These are phyloP conservation scores for Penicillium italicum DNA, from an alignment of 2,329 filamentous ascomycete species.

Conservation along the genomic window DNA sequence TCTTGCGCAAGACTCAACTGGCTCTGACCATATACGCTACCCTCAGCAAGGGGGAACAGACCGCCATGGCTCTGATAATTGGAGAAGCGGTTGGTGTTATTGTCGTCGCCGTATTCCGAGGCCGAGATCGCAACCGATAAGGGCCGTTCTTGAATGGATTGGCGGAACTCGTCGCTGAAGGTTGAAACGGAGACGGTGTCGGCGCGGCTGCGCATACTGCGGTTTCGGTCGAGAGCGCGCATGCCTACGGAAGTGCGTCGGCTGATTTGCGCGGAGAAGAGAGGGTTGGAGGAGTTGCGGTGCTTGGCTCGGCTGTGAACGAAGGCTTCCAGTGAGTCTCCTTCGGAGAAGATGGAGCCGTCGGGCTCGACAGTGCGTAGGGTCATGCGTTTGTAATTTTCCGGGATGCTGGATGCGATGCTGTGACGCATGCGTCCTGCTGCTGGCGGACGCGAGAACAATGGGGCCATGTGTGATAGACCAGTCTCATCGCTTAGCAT, in stretches of 20 bases:
- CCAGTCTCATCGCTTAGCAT: slow-evolving; percentile 36
- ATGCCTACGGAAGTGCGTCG: slow-evolving; percentile 33
- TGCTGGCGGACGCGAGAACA: slow-evolving; percentile 36
- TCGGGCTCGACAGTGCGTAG: slow-evolving; percentile 32
- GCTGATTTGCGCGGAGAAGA: slow-evolving; percentile 37
- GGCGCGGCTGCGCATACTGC: slow-evolving; percentile 35
- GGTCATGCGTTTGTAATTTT: slow-evolving; percentile 29
- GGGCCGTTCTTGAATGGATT: slow-evolving; percentile 32
- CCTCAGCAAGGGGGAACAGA: slow-evolving; percentile 21
- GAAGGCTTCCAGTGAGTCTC: slow-evolving; percentile 39
- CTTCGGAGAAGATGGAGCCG: slow-evolving; percentile 32
- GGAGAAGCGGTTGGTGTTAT: slow-evolving; percentile 28
- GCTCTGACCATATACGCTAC: slow-evolving; percentile 26
- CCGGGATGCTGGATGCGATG: slow-evolving; percentile 27
- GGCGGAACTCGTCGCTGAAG: slow-evolving; percentile 31
- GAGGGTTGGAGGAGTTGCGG: slow-evolving; percentile 38
- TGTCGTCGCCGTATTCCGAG: slow-evolving; percentile 36
- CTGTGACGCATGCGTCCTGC: slow-evolving; percentile 27
- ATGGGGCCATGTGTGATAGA: slow-evolving; percentile 34
- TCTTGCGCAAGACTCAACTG: slow-evolving; percentile 38
- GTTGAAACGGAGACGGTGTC: slow-evolving; percentile 35
- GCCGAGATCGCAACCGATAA: slow-evolving; percentile 34
- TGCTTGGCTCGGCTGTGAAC: slow-evolving; percentile 38
- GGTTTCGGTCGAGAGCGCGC: slow-evolving; percentile 35
- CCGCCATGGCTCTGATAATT: slow-evolving; percentile 28